Percentiles rank a stretch among this genome's conserved stretches.
Conservation (phyloP, 2,329 filamentous ascomycete species). For the Pseudocercospora crystallina region DNA sequence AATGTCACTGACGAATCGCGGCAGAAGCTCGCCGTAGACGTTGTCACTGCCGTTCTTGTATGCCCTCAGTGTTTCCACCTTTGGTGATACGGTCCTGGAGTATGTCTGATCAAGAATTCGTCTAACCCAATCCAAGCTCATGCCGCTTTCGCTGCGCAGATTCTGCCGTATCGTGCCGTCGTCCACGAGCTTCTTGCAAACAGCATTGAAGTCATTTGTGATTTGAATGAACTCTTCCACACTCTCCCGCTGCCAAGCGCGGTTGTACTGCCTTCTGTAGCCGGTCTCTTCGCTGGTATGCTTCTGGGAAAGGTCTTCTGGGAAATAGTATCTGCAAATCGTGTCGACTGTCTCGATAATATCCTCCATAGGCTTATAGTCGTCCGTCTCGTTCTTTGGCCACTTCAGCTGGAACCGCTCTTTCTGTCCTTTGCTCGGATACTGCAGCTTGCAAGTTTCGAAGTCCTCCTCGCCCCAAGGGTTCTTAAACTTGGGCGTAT, state of each 20-base stretch:
- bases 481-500: slow-evolving; percentile 48
- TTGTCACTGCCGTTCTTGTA: slow-evolving; percentile 92
- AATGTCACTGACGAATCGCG: slow-evolving; percentile 79
- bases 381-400: slow-evolving; percentile 62
- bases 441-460: slow-evolving; percentile 65
- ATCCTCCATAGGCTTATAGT: slow-evolving; percentile 62
- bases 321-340: slow-evolving; percentile 73
- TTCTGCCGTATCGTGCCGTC: slow-evolving; percentile 72
- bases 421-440: slow-evolving; percentile 63
- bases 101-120: slow-evolving; percentile 79
- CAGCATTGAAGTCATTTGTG: slow-evolving; percentile 74
- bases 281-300: slow-evolving; percentile 73
- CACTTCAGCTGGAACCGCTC: slow-evolving; percentile 70
- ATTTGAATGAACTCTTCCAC: slow-evolving; percentile 67
- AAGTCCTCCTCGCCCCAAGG: slow-evolving; percentile 45
- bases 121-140: slow-evolving; percentile 68
- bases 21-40: slow-evolving; percentile 89
- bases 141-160: slow-evolving; percentile 65
- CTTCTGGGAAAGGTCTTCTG: slow-evolving; percentile 63
- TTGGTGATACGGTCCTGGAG: slow-evolving; percentile 85
- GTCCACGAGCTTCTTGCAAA: slow-evolving; percentile 63
- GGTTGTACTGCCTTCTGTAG: slow-evolving; percentile 73
- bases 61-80: slow-evolving; percentile 76
- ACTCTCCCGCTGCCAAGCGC: slow-evolving; percentile 67
- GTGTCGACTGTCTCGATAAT: slow-evolving; percentile 59